Evolutionary conservation across 306 rosid species (phyloP).

Genomic region (Vigna mungo): DNA sequence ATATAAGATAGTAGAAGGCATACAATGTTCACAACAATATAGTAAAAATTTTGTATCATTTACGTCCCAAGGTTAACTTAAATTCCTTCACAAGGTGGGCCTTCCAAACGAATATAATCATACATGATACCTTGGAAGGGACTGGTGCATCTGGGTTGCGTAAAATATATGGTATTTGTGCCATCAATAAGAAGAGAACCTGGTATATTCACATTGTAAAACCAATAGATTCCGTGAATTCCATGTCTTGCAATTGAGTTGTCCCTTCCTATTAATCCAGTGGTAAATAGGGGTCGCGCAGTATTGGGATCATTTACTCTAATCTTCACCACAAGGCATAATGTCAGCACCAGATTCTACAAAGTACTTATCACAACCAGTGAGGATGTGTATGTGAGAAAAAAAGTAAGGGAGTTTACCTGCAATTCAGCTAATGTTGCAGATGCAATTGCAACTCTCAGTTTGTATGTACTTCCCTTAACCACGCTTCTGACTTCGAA

Average conservation of each 20-base stretch:
- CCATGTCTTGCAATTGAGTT: conserved; percentile 88
- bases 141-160: conserved; percentile 57
- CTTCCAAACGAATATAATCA: conserved; percentile 83
- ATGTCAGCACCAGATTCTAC: conserved; percentile 33
- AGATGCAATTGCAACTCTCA: conserved; percentile 87
- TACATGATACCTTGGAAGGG: conserved; percentile 74
- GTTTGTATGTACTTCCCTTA: conserved; percentile 58
- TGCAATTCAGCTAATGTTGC: conserved; percentile 84
- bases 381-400: not conserved
- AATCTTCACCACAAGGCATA: conserved; percentile 45
- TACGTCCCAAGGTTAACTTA: conserved; percentile 31
- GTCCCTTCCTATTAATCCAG: conserved; percentile 71
- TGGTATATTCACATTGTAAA: conserved; percentile 54
- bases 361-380: conserved; percentile 13
- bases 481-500: conserved; percentile 63
- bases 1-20: conserved; percentile 16
- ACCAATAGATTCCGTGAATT: conserved; percentile 78
- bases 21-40: not conserved
- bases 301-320: conserved; percentile 61
- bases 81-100: conserved; percentile 57
- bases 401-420: conserved; percentile 46
- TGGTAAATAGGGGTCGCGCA: conserved; percentile 50
- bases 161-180: conserved; percentile 61
- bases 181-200: conserved; percentile 54
- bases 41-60: not conserved